These are phyloP conservation scores for Calonectria henricotiae DNA, from an alignment of 2,329 filamentous ascomycete genomes.

Conservation along the genomic window DNA sequence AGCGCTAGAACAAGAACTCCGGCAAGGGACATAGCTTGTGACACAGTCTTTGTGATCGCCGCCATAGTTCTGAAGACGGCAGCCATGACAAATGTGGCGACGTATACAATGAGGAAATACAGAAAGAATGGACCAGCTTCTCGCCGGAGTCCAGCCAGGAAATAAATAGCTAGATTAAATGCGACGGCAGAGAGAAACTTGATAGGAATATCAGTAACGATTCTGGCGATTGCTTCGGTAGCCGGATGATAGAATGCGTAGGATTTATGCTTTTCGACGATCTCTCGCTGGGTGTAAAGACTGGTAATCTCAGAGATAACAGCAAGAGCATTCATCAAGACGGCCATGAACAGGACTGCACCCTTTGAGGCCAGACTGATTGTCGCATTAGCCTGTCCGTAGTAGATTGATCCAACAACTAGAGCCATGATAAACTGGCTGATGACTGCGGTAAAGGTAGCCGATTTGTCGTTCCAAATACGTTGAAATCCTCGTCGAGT, in stretches of 20 bases:
- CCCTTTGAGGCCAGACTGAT: constrained; percentile 70
- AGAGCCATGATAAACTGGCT: constrained; percentile 72
- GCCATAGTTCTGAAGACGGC: constrained; percentile 83
- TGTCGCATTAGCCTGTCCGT: constrained; percentile 66
- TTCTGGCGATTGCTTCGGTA: constrained; percentile 46
- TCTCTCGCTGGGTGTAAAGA: constrained; percentile 64
- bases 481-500: constrained; percentile 69
- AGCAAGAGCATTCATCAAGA: constrained; percentile 73
- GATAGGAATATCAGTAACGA: constrained; percentile 59
- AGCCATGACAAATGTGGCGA: constrained; percentile 71
- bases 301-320: constrained; percentile 71
- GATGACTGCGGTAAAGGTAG: constrained; percentile 64
- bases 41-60: constrained; percentile 76
- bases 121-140: constrained; percentile 81
- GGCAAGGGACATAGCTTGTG: constrained; percentile 69
- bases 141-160: constrained; percentile 67
- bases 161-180: constrained; percentile 71
- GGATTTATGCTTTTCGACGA: constrained; percentile 67
- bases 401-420: constrained; percentile 76
- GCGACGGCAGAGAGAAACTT: constrained; percentile 57
- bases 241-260: constrained; percentile 68
- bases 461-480: constrained; percentile 68
- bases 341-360: constrained; percentile 73
- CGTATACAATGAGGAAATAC: constrained; percentile 79
- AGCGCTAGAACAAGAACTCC: constrained; percentile 72